phyloP scores from a whole-genome alignment of 345 rosid genomes.

The rapeseed (Brassica napus) region DNA sequence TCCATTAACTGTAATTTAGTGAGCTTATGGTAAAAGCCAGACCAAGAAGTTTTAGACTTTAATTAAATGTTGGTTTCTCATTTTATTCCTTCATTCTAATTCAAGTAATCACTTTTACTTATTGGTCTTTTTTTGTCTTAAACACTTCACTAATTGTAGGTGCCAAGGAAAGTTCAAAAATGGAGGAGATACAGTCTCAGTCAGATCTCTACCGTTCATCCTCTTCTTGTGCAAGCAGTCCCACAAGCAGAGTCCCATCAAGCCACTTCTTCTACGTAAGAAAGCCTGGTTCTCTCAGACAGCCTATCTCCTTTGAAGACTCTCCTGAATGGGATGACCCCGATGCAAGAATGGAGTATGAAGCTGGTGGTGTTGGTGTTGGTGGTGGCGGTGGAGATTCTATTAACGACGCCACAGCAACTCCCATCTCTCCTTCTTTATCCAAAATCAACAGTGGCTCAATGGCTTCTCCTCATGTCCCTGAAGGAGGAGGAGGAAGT shows the following conservation, averaged over 20 bases:
- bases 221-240: constrained; percentile 97
- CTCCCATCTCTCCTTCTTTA: constrained; percentile 80
- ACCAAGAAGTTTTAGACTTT: constrained; percentile 5
- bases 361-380: constrained; percentile 41
- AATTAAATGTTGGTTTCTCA: background rate
- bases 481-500: constrained; percentile 48
- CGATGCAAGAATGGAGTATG: constrained; percentile 74
- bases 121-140: background rate
- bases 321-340: constrained; percentile 97
- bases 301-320: constrained; percentile 97
- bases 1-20: constrained; percentile 23
- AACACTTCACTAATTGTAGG: background rate
- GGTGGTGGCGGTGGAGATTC: constrained; percentile 44
- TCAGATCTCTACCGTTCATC: constrained; percentile 95
- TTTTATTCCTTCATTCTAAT: constrained; percentile 1
- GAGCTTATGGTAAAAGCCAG: constrained; percentile 25
- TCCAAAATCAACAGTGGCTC: constrained; percentile 88
- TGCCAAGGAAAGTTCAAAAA: constrained; percentile 31
- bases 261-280: constrained; percentile 93
- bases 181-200: constrained; percentile 99
- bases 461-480: constrained; percentile 76
- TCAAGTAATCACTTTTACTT: constrained; percentile 10
- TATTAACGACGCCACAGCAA: constrained; percentile 56
- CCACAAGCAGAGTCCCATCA: constrained; percentile 91
- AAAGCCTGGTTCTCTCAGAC: constrained; percentile 86